Evolutionary conservation across 352 stramenopile genomes (phyloP).

Genomic region (Phytophthora vignae): DNA sequence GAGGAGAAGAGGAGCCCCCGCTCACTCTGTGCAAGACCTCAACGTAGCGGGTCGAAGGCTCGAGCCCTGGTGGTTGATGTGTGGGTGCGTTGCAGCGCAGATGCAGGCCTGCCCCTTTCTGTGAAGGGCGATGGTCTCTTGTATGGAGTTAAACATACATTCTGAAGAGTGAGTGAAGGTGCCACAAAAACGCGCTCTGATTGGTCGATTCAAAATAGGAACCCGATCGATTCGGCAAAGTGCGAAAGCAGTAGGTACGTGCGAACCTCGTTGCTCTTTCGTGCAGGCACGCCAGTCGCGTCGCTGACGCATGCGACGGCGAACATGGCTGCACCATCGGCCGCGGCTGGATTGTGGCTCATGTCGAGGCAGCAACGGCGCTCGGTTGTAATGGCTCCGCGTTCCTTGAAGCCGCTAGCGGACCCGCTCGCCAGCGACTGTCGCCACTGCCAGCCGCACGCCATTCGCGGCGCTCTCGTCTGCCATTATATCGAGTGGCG

Average conservation of each 20-base stretch:
- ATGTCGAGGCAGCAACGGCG: not conserved
- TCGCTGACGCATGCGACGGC: slow-evolving; percentile 1
- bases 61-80: not conserved
- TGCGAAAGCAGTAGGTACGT: not conserved
- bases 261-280: not conserved
- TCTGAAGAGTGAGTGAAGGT: not conserved
- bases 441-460: slow-evolving; percentile 19
- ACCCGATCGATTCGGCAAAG: not conserved
- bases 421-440: slow-evolving; percentile 5
- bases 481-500: slow-evolving; percentile 1
- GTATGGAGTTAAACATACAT: not conserved
- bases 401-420: slow-evolving; percentile 9
- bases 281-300: not conserved
- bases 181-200: not conserved
- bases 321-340: slow-evolving; percentile 13
- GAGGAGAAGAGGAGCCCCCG: not conserved
- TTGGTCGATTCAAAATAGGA: not conserved
- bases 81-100: not conserved
- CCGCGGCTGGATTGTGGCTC: slow-evolving; percentile 18
- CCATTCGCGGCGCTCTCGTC: slow-evolving; percentile 7
- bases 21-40: not conserved
- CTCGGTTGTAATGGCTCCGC: not conserved
- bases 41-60: not conserved
- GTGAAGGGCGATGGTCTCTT: too few species aligned
- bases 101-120: not conserved